Conservation (phyloP, 305 asterid genomes). For the Fraxinus angustifolia region DNA sequence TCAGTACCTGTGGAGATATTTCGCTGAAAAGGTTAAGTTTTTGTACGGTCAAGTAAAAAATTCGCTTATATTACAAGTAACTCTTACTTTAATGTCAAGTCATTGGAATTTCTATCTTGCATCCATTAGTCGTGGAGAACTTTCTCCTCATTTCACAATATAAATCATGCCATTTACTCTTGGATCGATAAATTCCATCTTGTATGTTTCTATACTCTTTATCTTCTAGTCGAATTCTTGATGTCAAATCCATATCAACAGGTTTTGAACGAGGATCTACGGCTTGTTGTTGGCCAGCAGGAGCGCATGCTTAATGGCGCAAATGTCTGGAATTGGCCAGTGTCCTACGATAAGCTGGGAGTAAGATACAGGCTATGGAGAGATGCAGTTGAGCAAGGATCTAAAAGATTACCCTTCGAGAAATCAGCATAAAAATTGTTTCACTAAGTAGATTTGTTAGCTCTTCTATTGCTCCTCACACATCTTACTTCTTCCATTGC, state of each 20-base stretch:
- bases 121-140: background rate
- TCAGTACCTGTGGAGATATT: slow-evolving; percentile 75
- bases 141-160: background rate
- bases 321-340: slow-evolving; percentile 81
- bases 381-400: slow-evolving; percentile 64
- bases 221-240: background rate
- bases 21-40: slow-evolving; percentile 64
- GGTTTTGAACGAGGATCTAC: slow-evolving; percentile 87
- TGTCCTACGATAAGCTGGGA: slow-evolving; percentile 81
- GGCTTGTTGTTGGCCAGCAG: slow-evolving; percentile 84
- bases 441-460: background rate
- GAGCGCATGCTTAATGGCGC: slow-evolving; percentile 78
- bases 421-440: slow-evolving; percentile 31
- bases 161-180: background rate
- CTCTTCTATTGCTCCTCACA: slow-evolving; percentile 19
- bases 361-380: slow-evolving; percentile 90
- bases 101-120: background rate
- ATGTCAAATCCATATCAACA: slow-evolving; percentile 22
- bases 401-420: slow-evolving; percentile 36
- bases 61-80: background rate
- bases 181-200: background rate
- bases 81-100: background rate
- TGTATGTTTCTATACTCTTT: background rate
- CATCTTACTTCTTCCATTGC: slow-evolving; percentile 9
- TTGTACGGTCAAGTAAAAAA: background rate